Conservation (phyloP, 1,284 basidiomycete genomes). For the Irpex sp. region DNA sequence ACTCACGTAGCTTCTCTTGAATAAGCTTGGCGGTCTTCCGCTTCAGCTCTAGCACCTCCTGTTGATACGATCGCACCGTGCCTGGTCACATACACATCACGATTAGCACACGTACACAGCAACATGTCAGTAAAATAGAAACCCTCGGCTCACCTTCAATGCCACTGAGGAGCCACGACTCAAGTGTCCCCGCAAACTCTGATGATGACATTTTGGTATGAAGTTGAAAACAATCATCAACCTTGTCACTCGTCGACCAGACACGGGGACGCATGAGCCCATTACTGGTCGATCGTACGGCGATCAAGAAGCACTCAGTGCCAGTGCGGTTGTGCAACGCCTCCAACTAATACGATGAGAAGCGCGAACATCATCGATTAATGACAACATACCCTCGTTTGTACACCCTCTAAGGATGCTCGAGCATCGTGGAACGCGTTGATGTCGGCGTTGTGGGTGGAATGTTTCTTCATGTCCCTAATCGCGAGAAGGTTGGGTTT, state of each 20-base stretch:
- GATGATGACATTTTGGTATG: neutral
- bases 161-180: neutral
- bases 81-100: too few relatives aligned
- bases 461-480: conserved; percentile 1
- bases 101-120: neutral
- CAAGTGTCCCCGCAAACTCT: neutral
- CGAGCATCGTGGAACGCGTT: conserved; percentile 11
- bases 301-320: neutral
- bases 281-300: neutral
- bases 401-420: neutral
- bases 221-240: neutral
- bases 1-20: neutral
- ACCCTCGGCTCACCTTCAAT: neutral
- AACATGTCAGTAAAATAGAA: neutral
- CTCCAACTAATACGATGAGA: too few relatives aligned
- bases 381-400: conserved; percentile 4
- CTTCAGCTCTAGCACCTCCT: neutral
- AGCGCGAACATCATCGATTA: too few relatives aligned
- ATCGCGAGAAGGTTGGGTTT: neutral
- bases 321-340: neutral
- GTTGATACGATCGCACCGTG: neutral
- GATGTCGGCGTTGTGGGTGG: conserved; percentile 5
- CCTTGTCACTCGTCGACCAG: neutral
- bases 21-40: neutral
- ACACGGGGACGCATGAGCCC: neutral